phyloP scores from a whole-genome alignment of 768 basidiomycete genomes.

The Xerocomellus dryophilus region DNA sequence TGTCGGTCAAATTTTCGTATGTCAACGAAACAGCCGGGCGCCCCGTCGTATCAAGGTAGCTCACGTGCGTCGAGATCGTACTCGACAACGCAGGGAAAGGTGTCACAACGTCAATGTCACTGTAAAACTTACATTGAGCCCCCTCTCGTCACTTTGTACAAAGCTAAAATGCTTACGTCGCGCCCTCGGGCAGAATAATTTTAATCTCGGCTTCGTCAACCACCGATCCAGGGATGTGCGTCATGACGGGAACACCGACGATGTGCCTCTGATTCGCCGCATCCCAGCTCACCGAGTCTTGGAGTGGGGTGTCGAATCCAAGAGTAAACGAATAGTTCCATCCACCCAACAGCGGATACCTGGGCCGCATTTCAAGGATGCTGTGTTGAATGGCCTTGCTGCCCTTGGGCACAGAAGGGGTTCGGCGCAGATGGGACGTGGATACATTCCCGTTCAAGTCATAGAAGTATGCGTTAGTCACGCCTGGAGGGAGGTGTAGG shows the following conservation, averaged over 20 bases:
- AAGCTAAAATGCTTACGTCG: constrained; percentile 59
- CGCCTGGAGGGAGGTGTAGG: constrained; percentile 80
- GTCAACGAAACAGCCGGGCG: constrained; percentile 73
- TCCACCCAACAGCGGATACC: constrained; percentile 92
- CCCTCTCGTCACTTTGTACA: neutral
- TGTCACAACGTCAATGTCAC: constrained; percentile 70
- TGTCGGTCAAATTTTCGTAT: constrained; percentile 74
- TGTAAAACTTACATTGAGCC: constrained; percentile 32
- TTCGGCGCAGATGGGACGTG: constrained; percentile 77
- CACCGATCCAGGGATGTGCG: constrained; percentile 72
- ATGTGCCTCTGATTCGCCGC: constrained; percentile 61
- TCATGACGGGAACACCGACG: constrained; percentile 84
- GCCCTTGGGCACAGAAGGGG: constrained; percentile 62
- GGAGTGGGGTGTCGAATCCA: constrained; percentile 88
- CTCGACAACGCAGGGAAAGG: constrained; percentile 76
- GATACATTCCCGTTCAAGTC: constrained; percentile 96
- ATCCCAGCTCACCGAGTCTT: constrained; percentile 68
- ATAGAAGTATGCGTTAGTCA: constrained; percentile 82
- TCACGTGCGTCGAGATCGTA: constrained; percentile 63
- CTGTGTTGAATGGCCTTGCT: constrained; percentile 53
- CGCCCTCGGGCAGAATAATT: constrained; percentile 92
- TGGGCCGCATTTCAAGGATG: constrained; percentile 76
- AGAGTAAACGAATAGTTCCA: constrained; percentile 97
- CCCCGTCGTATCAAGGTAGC: constrained; percentile 90
- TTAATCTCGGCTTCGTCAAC: constrained; percentile 76